Conservation (phyloP, 345 rosid species). For the Pugionium cornutum region DNA sequence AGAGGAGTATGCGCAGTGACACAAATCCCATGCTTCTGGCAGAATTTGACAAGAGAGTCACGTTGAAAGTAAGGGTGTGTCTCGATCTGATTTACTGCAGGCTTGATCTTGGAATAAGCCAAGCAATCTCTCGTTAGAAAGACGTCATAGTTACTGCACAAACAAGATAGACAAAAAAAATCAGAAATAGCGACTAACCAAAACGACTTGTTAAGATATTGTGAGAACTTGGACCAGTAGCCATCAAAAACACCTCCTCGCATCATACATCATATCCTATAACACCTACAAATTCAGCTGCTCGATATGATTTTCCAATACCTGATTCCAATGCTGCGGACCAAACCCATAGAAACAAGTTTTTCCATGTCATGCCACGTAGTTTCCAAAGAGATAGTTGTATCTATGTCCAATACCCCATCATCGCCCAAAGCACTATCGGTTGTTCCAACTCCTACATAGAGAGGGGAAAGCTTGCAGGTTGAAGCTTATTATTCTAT, state of each 20-base stretch:
- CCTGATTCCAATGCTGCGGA: conserved; percentile 71
- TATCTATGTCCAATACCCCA: conserved; percentile 80
- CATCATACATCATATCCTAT: not conserved
- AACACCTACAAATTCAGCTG: not conserved
- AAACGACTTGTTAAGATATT: not conserved
- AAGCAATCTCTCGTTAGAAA: conserved; percentile 87
- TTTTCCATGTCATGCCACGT: conserved; percentile 96
- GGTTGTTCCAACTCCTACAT: conserved; percentile 70
- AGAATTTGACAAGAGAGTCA: conserved; percentile 80
- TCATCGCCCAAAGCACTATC: conserved; percentile 72
- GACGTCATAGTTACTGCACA: conserved; percentile 81
- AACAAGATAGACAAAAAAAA: not conserved
- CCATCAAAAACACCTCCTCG: not conserved
- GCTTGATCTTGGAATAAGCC: conserved; percentile 90
- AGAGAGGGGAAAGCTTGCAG: not conserved
- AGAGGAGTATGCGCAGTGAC: conserved; percentile 91
- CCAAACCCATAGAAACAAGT: conserved; percentile 79
- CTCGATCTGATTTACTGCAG: conserved; percentile 95
- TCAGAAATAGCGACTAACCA: not conserved
- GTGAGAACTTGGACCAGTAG: conserved; percentile 11
- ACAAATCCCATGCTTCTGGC: conserved; percentile 79
- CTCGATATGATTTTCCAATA: conserved; percentile 2
- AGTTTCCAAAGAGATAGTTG: conserved; percentile 70
- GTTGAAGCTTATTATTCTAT: conserved; percentile 4
- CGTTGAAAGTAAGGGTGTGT: conserved; percentile 95